A percentile compares a stretch with the other conserved stretches of the same genome.
Conservation (phyloP, 176 grass and related monocot species). For the Alloteropsis semialata region DNA sequence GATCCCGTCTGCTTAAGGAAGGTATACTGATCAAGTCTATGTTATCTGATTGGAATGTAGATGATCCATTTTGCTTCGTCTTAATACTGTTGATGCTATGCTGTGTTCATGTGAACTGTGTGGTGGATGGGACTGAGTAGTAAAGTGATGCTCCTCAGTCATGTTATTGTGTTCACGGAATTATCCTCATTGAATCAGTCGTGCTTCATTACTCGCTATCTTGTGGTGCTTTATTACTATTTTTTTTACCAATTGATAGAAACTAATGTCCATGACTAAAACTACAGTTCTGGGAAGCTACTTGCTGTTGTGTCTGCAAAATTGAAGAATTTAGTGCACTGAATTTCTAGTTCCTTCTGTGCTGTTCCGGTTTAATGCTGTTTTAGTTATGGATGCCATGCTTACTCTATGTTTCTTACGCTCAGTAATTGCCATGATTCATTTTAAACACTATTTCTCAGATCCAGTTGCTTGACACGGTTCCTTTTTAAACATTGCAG, state of each 20-base stretch:
- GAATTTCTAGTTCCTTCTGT: neutral
- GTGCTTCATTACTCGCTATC: no score
- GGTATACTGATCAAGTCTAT: neutral
- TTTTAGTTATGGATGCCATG: neutral
- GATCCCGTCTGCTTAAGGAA: conserved; percentile 44
- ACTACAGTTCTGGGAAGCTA: neutral
- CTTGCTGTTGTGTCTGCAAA: neutral
- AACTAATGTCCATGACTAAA: neutral
- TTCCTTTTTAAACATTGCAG: conserved; percentile 7
- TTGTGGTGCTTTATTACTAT: neutral
- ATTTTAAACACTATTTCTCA: no score
- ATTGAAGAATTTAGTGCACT: neutral
- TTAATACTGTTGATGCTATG: neutral
- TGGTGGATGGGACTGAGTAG: neutral
- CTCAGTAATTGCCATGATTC: no score
- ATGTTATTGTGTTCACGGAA: neutral
- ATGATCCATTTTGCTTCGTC: neutral
- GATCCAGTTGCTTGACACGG: neutral
- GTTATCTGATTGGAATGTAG: neutral
- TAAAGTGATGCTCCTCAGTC: neutral
- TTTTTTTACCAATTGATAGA: neutral
- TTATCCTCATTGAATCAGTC: neutral
- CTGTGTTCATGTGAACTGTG: neutral
- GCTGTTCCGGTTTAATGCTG: neutral
- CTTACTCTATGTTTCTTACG: neutral